A percentile compares a stretch with the other conserved stretches of the same genome.
Conservation (phyloP, 805 yeast species). For the Metschnikowia vanudenii region DNA sequence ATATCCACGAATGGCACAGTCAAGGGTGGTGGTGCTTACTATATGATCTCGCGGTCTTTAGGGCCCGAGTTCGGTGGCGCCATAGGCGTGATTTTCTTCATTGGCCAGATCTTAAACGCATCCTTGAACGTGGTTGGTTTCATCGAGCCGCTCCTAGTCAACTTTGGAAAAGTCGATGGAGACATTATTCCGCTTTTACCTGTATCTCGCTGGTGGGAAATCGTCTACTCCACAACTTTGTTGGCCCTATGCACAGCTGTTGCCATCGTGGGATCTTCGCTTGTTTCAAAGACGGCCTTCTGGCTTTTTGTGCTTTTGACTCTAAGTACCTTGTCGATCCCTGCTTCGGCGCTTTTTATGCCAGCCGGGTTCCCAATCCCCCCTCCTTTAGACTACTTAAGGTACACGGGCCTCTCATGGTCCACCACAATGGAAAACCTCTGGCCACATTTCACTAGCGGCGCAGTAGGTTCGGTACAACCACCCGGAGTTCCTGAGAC, state of each 20-base stretch:
- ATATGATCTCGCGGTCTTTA: conserved; percentile 90
- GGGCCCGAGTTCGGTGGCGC: conserved; percentile 99
- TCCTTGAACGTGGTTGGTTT: conserved; percentile 95
- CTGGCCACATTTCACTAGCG: conserved; percentile 76
- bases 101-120: conserved; percentile 90
- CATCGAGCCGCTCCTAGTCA: conserved; percentile 82
- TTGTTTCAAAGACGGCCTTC: conserved; percentile 82
- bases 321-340: conserved; percentile 75
- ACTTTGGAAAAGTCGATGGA: conserved; percentile 67
- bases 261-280: conserved; percentile 74
- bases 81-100: conserved; percentile 88
- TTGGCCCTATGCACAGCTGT: conserved; percentile 70
- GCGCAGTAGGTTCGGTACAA: conserved; percentile 86
- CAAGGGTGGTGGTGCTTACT: conserved; percentile 97
- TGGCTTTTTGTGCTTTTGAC: conserved; percentile 65
- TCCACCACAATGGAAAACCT: conserved; percentile 62
- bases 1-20: conserved; percentile 97
- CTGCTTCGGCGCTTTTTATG: conserved; percentile 68
- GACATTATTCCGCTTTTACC: conserved; percentile 60
- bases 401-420: conserved; percentile 77
- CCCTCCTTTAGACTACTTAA: conserved; percentile 43
- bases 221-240: conserved; percentile 68
- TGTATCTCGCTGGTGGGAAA: conserved; percentile 63
- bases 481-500: conserved; percentile 57
- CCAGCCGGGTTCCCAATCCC: conserved; percentile 53